phyloP scores from a whole-genome alignment of 192 early-diverging fungal genomes.

The Pilaira anomala region DNA sequence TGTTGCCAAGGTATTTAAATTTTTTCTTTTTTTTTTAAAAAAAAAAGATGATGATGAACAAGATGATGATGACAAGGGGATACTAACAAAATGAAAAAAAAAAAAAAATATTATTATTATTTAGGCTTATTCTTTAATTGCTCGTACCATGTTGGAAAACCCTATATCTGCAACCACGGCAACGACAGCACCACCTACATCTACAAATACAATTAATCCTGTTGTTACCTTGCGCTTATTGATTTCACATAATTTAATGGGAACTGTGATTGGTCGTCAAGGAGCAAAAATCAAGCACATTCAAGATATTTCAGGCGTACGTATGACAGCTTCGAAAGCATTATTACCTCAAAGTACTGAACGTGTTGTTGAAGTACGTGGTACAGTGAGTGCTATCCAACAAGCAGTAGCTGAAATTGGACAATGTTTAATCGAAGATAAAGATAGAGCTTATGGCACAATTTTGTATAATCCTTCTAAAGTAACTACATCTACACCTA shows the following conservation, averaged over 20 bases:
- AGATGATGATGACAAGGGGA: not conserved
- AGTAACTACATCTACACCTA: conserved; percentile 3
- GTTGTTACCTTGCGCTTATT: conserved; percentile 77
- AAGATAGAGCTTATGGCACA: conserved; percentile 77
- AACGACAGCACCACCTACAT: conserved; percentile 37
- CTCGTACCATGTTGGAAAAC: conserved; percentile 73
- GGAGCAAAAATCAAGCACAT: conserved; percentile 95
- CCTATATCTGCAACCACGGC: conserved; percentile 54
- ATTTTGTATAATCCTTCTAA: conserved; percentile 80
- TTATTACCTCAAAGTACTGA: conserved; percentile 93
- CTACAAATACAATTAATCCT: conserved; percentile 39
- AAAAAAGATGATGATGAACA: not conserved
- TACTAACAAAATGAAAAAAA: not conserved
- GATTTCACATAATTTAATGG: conserved; percentile 89
- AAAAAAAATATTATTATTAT: not conserved
- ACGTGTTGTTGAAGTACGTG: conserved; percentile 85
- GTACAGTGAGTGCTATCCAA: conserved; percentile 79
- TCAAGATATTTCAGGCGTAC: conserved; percentile 84
- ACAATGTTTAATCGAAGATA: conserved; percentile 80
- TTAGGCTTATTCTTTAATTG: conserved; percentile 82
- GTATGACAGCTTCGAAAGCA: conserved; percentile 86
- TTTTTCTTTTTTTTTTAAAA: not conserved
- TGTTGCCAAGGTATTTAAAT: conserved; percentile 60
- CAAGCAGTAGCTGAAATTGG: conserved; percentile 85
- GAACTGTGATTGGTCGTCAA: conserved; percentile 90